Evolutionary conservation across 768 basidiomycete genomes (phyloP).

Genomic region (Gymnopilus junonius): DNA sequence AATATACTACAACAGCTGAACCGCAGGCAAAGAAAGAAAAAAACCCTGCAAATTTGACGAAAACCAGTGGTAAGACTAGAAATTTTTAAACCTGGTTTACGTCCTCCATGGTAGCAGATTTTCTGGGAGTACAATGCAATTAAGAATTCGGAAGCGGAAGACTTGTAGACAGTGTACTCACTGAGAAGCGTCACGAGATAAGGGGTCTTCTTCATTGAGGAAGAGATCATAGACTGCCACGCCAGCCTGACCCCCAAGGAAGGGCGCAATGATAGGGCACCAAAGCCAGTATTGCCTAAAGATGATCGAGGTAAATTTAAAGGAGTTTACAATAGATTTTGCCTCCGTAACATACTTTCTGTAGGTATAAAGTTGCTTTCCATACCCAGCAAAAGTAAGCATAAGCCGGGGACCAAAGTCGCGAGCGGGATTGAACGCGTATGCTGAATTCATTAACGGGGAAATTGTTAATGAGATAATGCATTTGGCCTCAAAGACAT

Average conservation of each 20-base stretch:
- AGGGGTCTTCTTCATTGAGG: constrained; percentile 54
- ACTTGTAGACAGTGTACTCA: not conserved
- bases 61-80: too few relatives aligned
- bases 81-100: not conserved
- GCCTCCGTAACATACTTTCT: constrained; percentile 34
- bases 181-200: constrained; percentile 24
- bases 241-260: constrained; percentile 62
- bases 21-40: not conserved
- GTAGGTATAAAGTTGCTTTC: constrained; percentile 46
- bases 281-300: constrained; percentile 75
- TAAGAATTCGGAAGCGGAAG: not conserved
- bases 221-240: constrained; percentile 64
- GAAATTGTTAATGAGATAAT: not conserved
- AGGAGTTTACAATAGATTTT: not conserved
- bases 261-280: constrained; percentile 64
- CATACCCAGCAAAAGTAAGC: constrained; percentile 76
- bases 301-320: constrained; percentile 14
- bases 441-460: constrained; percentile 39
- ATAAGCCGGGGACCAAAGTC: constrained; percentile 70
- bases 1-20: not conserved
- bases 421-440: constrained; percentile 71
- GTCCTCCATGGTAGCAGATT: not conserved
- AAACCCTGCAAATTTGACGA: not conserved
- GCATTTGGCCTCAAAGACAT: not conserved
- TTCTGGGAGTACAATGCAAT: not conserved